A percentile compares a stretch with the other conserved stretches of the same genome.
These are phyloP conservation scores for Tylopilus cervinicoccineus DNA, from an alignment of 768 basidiomycete species.

Conservation along the genomic window DNA sequence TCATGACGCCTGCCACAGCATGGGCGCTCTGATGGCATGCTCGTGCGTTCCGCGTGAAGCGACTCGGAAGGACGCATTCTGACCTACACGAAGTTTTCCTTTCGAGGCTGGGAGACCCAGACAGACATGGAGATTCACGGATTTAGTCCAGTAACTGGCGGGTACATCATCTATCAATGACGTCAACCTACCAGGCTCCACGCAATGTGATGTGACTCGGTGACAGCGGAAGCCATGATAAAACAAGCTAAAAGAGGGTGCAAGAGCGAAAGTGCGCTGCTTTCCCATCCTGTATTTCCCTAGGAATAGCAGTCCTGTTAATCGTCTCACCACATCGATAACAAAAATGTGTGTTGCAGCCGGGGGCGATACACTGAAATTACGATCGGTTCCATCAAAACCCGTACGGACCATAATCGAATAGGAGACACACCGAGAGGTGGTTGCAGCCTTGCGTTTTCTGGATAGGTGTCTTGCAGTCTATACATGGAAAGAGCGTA, in stretches of 20 bases:
- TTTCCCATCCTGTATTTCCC: constrained; percentile 31
- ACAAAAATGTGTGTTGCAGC: constrained; percentile 57
- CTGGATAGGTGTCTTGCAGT: constrained; percentile 48
- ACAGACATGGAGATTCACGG: background rate
- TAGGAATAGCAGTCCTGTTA: constrained; percentile 34
- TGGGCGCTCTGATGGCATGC: constrained; percentile 4
- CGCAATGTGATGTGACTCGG: too few relatives aligned
- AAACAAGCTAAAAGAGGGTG: constrained; percentile 18
- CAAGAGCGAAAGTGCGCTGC: constrained; percentile 32
- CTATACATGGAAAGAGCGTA: constrained; percentile 17
- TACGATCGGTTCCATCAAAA: background rate
- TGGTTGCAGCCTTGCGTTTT: constrained; percentile 54
- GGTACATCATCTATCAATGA: background rate
- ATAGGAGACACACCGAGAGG: constrained; percentile 44
- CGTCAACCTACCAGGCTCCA: background rate
- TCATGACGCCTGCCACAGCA: constrained; percentile 11
- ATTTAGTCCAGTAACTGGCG: background rate
- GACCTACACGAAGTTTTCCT: background rate
- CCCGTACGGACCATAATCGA: background rate
- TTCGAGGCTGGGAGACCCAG: background rate
- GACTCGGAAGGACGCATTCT: too few relatives aligned
- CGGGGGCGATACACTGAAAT: constrained; percentile 48
- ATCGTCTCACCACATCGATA: constrained; percentile 47
- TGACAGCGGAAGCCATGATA: too few relatives aligned
- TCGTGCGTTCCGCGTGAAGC: background rate